phyloP scores from a whole-genome alignment of 2,329 filamentous ascomycete genomes.

The Xylariaceae sp. region DNA sequence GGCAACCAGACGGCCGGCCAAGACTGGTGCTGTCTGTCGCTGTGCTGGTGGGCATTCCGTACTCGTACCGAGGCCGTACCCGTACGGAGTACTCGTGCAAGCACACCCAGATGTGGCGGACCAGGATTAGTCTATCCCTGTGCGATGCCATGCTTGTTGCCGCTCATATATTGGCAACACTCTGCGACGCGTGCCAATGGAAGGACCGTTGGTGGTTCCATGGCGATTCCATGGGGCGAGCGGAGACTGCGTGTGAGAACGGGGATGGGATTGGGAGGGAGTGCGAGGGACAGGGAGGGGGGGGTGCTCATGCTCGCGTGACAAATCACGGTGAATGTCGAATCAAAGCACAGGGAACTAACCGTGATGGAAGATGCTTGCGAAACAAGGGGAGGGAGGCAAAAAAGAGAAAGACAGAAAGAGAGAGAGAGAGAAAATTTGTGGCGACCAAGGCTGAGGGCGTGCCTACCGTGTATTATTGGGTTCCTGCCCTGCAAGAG shows the following conservation, averaged over 20 bases:
- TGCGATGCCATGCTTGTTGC: slow-evolving; percentile 2
- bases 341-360: not conserved
- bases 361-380: not conserved
- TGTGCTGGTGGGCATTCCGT: not conserved
- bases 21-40: not conserved
- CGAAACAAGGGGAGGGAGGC: not conserved
- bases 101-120: not conserved
- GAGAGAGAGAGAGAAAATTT: too few species aligned
- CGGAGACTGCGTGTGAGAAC: too few species aligned
- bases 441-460: too few species aligned
- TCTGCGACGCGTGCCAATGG: slow-evolving; percentile 3
- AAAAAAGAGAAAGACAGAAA: too few species aligned
- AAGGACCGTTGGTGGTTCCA: not conserved
- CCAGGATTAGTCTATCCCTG: not conserved
- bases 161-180: not conserved
- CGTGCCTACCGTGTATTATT: too few species aligned
- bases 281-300: not conserved
- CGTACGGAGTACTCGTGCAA: too few species aligned
- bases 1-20: not conserved
- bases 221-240: not conserved
- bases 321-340: slow-evolving; percentile 2
- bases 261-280: too few species aligned
- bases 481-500: not conserved
- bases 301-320: not conserved
- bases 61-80: not conserved